Conservation (phyloP, 2,329 filamentous ascomycete species). For the Trichoderma semiorbis region DNA sequence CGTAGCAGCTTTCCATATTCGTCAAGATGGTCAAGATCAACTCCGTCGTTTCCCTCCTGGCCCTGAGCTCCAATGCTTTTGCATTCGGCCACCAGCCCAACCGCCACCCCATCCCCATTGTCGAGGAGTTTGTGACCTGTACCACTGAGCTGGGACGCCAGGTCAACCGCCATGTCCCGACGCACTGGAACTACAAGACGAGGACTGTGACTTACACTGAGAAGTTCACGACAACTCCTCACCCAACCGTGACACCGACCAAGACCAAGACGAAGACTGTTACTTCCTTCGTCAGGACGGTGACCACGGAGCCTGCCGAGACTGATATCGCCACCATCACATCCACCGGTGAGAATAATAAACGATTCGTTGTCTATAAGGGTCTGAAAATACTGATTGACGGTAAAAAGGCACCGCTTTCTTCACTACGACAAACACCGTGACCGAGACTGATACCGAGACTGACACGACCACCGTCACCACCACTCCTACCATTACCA, state of each 20-base stretch:
- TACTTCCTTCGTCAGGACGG: not conserved
- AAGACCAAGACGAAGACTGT: slow-evolving; percentile 4
- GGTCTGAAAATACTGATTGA: not conserved
- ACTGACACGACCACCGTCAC: not conserved
- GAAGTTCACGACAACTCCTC: slow-evolving; percentile 7
- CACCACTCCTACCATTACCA: slow-evolving; percentile 10
- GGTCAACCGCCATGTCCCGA: slow-evolving; percentile 1
- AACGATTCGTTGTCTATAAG: not conserved
- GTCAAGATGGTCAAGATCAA: slow-evolving; percentile 14
- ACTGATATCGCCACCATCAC: not conserved
- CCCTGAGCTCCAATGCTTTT: not conserved
- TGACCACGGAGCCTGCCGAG: not conserved
- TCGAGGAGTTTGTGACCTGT: slow-evolving; percentile 1
- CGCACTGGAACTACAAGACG: slow-evolving; percentile 6
- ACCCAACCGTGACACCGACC: slow-evolving; percentile 1
- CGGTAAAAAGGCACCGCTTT: not conserved
- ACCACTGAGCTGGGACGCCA: not conserved
- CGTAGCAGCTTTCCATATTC: not conserved
- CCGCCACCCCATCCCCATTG: not conserved
- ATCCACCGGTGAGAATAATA: not conserved
- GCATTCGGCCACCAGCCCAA: not conserved
- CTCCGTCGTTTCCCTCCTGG: slow-evolving; percentile 7
- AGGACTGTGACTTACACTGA: not conserved
- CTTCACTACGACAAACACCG: slow-evolving; percentile 2
- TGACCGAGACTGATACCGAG: not conserved